Evolutionary conservation across 495 filamentous ascomycete species (phyloP), one percentile per base, ranked within the genome.

Genomic region (Hypoxylon intermedium): DNA sequence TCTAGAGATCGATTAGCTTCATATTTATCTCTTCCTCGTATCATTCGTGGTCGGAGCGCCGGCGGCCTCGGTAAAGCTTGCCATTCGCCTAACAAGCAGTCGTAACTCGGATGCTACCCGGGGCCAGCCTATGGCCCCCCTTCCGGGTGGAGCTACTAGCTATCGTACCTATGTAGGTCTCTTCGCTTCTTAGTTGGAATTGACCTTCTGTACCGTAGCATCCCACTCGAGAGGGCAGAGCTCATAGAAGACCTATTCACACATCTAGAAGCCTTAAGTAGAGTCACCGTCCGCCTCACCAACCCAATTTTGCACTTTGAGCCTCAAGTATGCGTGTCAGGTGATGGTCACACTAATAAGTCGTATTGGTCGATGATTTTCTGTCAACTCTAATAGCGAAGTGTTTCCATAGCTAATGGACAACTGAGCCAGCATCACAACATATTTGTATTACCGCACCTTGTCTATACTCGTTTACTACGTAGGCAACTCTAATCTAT

Each of bases 41-140:
- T 53, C 13, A 20, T 40, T 30, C 48, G 9, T 44, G 16, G 13
- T 19, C 60, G 28, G 41, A 48, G 36, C 16, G 5, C 34, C 49
- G 49, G 49, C 43, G 60, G 60, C 55, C 55, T 65, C 61, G 55
- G 61, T 50, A 24, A 59, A 34, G 61, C 54, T 58, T 48, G 41
- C 51, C 54, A 42, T 21, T 51, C 26, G 28, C 50, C 18, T 45
- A 19, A 38, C 33, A 9, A 33, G 34, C 16, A 55, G 18, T 42
- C 36, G 49, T 50, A 51, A 28, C 34, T 56, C 45, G 55, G 55
- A 41, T 51, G 48, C 15, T 18, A 21, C 53, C 50, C 50, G 55
- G 56, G 41, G 52, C 41, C 24, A 31, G 30, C 43, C 16, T 58
- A 53, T 44, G 44, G 43, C 40, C 42, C 47, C 24, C 43, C 33